These are phyloP conservation scores for Cylindrodendrum hubeiense DNA, from an alignment of 2,329 filamentous ascomycete species.

Conservation along the genomic window DNA sequence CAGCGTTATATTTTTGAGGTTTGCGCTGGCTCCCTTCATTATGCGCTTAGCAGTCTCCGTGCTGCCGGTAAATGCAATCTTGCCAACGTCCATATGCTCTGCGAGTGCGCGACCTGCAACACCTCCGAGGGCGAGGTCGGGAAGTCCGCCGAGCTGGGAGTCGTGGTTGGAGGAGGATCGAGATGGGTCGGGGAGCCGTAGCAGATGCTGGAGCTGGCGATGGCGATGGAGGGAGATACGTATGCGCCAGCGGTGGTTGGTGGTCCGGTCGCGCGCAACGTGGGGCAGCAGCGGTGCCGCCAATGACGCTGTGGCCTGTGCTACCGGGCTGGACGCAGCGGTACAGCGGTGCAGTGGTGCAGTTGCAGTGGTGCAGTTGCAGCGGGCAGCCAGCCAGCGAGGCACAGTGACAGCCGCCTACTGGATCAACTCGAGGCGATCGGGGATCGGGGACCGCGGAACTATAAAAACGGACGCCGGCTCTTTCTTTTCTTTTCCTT, in stretches of 20 bases:
- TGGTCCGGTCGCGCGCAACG: slow-evolving; percentile 11
- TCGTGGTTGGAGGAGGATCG: not conserved
- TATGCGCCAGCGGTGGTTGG: slow-evolving; percentile 19
- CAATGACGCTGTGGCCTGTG: slow-evolving; percentile 20
- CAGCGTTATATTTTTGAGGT: slow-evolving; percentile 73
- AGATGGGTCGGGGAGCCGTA: not conserved
- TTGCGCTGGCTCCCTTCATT: slow-evolving; percentile 75
- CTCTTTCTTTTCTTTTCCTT: too few relatives aligned
- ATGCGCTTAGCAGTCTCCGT: slow-evolving; percentile 78
- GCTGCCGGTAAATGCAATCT: slow-evolving; percentile 82
- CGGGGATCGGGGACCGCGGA: too few relatives aligned
- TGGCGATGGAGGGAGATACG: not conserved
- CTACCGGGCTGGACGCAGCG: not conserved
- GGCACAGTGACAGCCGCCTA: too few relatives aligned
- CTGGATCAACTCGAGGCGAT: too few relatives aligned
- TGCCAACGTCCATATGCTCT: slow-evolving; percentile 75
- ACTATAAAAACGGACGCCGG: too few relatives aligned
- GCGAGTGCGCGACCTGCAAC: slow-evolving; percentile 77
- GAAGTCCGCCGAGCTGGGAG: not conserved
- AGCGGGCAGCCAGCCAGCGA: too few relatives aligned
- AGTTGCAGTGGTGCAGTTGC: not conserved
- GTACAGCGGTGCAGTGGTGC: not conserved
- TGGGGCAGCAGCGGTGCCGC: slow-evolving; percentile 21
- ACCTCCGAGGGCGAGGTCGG: slow-evolving; percentile 59
- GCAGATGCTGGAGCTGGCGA: slow-evolving; percentile 4